Evolutionary conservation across 257 asterid species (phyloP).

Genomic region (Nicotiana otophora): DNA sequence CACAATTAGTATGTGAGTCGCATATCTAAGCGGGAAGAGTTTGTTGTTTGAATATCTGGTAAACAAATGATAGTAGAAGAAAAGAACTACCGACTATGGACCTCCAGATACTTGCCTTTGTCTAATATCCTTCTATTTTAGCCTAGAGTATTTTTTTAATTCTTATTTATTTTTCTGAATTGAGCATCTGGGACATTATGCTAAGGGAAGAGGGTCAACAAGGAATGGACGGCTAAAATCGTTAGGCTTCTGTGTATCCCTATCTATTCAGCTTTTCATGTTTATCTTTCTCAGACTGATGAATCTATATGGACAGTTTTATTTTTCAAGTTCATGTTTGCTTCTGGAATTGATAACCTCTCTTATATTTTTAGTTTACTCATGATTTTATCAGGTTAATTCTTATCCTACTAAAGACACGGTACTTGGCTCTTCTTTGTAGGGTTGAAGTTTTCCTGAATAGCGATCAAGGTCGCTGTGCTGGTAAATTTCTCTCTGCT

Average conservation of each 20-base stretch:
- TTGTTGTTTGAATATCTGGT: background rate
- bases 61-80: background rate
- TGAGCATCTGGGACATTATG: background rate
- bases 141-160: background rate
- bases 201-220: background rate
- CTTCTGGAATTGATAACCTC: background rate
- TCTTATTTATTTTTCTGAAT: background rate
- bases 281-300: background rate
- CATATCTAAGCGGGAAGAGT: background rate
- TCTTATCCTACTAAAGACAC: background rate
- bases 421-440: constrained; percentile 20
- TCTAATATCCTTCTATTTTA: background rate
- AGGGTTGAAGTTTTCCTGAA: constrained; percentile 77
- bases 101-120: background rate
- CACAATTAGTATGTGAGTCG: background rate
- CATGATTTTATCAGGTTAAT: background rate
- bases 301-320: background rate
- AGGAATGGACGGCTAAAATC: background rate
- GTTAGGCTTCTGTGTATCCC: background rate
- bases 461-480: constrained; percentile 92
- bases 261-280: background rate
- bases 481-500: constrained; percentile 74
- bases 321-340: background rate
- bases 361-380: background rate
- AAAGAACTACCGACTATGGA: background rate